phyloP scores from a whole-genome alignment of 1,139 yeast genomes.

The Saccharomycopsis hybrid region DNA sequence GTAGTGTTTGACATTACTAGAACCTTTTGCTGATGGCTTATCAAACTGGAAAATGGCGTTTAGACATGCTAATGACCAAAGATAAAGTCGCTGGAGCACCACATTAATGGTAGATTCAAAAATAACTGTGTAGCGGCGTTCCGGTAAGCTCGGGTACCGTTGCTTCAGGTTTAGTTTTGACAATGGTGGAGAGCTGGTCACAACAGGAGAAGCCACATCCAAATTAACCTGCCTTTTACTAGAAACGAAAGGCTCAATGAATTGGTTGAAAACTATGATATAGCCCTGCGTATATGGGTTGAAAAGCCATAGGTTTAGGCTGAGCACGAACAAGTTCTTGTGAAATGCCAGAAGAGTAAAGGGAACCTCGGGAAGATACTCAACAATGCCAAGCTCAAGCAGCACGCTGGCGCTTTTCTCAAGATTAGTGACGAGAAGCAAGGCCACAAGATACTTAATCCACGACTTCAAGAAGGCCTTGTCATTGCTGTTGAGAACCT shows the following conservation, averaged over 20 bases:
- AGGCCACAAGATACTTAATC: constrained; percentile 13
- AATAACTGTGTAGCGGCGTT: not conserved
- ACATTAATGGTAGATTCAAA: not conserved
- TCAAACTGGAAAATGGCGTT: constrained; percentile 9
- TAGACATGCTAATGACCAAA: not conserved
- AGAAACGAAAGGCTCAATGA: constrained; percentile 13
- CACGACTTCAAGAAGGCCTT: constrained; percentile 15
- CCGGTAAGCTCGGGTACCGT: not conserved
- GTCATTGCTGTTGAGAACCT: constrained; percentile 14
- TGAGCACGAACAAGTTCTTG: constrained; percentile 1
- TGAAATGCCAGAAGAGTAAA: too few species aligned
- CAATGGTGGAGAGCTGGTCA: not conserved
- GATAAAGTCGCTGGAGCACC: not conserved
- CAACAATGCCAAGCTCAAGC: not conserved
- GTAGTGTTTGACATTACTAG: not conserved
- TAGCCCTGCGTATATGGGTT: constrained; percentile 18
- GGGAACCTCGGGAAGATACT: too few species aligned
- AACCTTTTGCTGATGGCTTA: not conserved
- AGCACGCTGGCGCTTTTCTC: not conserved
- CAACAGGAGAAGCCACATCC: not conserved
- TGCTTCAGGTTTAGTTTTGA: not conserved
- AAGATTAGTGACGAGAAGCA: constrained; percentile 6
- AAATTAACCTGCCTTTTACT: not conserved
- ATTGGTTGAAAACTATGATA: constrained; percentile 18
- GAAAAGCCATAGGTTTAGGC: constrained; percentile 16